Percentiles rank a stretch among this genome's conserved stretches.
Conservation (phyloP, 2,329 filamentous ascomycete species). For the Peltaster fructicola region DNA sequence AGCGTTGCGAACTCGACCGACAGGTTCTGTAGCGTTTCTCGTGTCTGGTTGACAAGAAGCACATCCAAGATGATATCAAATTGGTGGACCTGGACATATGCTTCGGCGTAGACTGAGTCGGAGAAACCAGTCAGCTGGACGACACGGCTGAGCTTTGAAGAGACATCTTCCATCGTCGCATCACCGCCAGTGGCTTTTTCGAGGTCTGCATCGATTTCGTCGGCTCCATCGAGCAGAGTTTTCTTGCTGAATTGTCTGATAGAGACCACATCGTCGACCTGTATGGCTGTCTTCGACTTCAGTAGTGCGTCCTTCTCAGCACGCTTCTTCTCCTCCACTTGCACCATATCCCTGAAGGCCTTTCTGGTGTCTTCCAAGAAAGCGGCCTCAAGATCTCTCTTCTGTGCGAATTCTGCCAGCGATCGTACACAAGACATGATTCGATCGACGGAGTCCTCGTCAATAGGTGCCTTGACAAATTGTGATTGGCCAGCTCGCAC, state of each 20-base stretch:
- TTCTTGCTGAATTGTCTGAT: conserved; percentile 91
- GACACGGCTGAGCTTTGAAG: conserved; percentile 86
- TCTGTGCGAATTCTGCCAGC: conserved; percentile 72
- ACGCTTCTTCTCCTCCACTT: conserved; percentile 93
- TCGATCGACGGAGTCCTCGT: conserved; percentile 94
- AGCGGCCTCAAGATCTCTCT: conserved; percentile 77
- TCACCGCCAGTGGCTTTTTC: conserved; percentile 92
- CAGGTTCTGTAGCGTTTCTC: conserved; percentile 88
- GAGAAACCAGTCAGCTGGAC: conserved; percentile 97
- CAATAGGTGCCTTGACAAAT: conserved; percentile 92
- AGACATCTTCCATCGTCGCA: conserved; percentile 53
- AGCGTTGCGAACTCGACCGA: conserved; percentile 98
- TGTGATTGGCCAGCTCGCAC: conserved; percentile 97
- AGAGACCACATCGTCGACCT: conserved; percentile 85
- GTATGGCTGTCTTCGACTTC: conserved; percentile 82
- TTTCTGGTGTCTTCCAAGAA: conserved; percentile 91
- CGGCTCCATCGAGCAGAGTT: conserved; percentile 60
- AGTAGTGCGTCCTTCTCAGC: conserved; percentile 85
- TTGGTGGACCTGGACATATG: conserved; percentile 96
- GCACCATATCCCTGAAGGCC: conserved; percentile 93
- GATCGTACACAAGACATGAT: conserved; percentile 96
- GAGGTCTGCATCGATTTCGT: conserved; percentile 76
- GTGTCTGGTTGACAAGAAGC: conserved; percentile 90
- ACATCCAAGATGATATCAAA: conserved; percentile 98
- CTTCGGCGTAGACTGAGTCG: conserved; percentile 95